Evolutionary conservation across 2,329 filamentous ascomycete species (phyloP), one percentile per base, ranked within the genome.

Genomic region (Hypoxylon sp.): DNA sequence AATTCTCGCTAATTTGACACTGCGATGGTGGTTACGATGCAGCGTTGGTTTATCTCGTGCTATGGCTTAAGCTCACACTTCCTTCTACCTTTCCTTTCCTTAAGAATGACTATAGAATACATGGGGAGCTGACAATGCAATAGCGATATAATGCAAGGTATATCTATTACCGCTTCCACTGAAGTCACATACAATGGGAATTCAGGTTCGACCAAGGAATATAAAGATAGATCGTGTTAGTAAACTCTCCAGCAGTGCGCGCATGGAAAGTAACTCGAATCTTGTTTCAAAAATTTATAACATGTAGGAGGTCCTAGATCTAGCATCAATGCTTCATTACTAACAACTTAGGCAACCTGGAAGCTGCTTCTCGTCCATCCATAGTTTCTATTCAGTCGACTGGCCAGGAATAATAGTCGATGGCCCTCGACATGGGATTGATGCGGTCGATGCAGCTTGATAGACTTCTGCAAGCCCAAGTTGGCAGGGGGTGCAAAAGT

Each of bases 381-480:
- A 26, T 55, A 55, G 26, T 37, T 55, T n/a, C 52, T 24, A 11
- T 10, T 44, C 22, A 44, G 10, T n/a, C n/a, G 9, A 24, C 52
- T 26, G 13, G 52, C 35, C 24, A 55, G 37, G 22, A 44, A 55
- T 11, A 54, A 14, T 17, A 54, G 35, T 42, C 26, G 37, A 13
- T 55, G 37, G 10, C 35, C 52, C 39, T 55, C 35, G 24, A 55
- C 44, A 13, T 24, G 52, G 17, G 35, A 44, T 55, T 44, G 19
- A 44, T 55, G 52, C 24, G 52, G 52, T 31, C 35, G 37, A 9
- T 55, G 35, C n/a, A 55, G 3, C 14, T 55, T 55, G 52, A 55
- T 55, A 24, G 52, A 55, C 52, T 26, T 55, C 3, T 29, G 22
- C 4, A 44, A 19, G 17, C 3, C 35, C 11, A 55, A 44, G 24